A percentile compares a stretch with the other conserved stretches of the same genome.
phyloP scores from a whole-genome alignment of 2,329 filamentous ascomycete genomes.

The Pseudonectria foliicola region DNA sequence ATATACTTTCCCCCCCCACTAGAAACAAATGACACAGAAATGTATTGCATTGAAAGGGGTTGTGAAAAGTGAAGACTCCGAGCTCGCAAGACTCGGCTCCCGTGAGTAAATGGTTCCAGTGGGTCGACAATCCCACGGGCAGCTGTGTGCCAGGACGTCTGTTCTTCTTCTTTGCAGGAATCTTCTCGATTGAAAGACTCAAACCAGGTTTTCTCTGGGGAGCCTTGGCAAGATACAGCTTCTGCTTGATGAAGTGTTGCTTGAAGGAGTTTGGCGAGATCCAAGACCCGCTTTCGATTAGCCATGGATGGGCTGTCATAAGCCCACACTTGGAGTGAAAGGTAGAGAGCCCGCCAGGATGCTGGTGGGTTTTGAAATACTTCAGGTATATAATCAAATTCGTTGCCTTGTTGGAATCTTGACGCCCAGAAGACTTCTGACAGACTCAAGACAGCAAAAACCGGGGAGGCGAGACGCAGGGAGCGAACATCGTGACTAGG shows the following conservation, averaged over 20 bases:
- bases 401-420: constrained; percentile 4
- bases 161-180: background rate
- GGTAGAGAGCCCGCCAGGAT: constrained; percentile 7
- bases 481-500: constrained; percentile 5
- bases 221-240: constrained; percentile 3
- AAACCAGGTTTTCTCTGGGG: constrained; percentile 1
- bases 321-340: constrained; percentile 1
- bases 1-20: background rate
- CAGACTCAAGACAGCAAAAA: constrained; percentile 4
- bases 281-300: constrained; percentile 9
- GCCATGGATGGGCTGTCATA: constrained; percentile 1
- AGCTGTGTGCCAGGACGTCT: constrained; percentile 2
- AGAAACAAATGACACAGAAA: constrained; percentile 7
- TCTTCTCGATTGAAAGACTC: background rate
- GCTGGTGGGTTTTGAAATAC: constrained; percentile 1
- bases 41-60: constrained; percentile 1
- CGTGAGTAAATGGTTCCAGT: background rate
- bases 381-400: constrained; percentile 7
- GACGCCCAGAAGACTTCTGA: constrained; percentile 11
- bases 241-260: constrained; percentile 3
- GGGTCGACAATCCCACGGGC: constrained; percentile 1
- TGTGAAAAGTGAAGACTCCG: background rate
- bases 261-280: background rate
- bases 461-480: constrained; percentile 9
- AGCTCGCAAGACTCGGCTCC: constrained; percentile 3